These are phyloP conservation scores for Trypanosoma platydactyli DNA, from an alignment of 208 protist species.

Conservation along the genomic window DNA sequence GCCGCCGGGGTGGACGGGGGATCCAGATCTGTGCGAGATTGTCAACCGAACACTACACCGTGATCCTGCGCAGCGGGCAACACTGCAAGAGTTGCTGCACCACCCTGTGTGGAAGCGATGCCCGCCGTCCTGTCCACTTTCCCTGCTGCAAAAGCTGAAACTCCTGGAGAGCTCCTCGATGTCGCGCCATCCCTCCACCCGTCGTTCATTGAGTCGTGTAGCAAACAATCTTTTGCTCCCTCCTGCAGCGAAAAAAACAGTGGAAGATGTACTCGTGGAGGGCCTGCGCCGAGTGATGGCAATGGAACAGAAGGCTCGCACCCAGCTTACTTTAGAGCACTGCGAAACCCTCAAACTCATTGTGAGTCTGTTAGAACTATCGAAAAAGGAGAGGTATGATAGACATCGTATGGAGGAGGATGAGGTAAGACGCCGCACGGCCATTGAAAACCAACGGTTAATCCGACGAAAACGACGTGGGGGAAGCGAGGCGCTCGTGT, in stretches of 20 bases:
- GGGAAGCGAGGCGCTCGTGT: conserved; percentile 57
- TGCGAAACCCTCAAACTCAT: conserved; percentile 56
- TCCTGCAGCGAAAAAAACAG: conserved; percentile 31
- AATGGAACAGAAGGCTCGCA: conserved; percentile 55
- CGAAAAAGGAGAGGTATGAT: conserved; percentile 34
- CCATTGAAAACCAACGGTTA: conserved; percentile 17
- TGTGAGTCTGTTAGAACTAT: conserved; percentile 36
- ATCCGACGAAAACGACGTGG: conserved; percentile 29
- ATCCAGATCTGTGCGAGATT: conserved; percentile 56
- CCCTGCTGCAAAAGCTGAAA: conserved; percentile 78
- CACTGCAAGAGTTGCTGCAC: conserved; percentile 72
- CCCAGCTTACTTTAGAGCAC: conserved; percentile 65
- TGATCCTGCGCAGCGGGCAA: conserved; percentile 49
- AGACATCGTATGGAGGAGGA: conserved; percentile 34
- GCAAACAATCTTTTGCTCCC: conserved; percentile 38
- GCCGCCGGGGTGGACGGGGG: conserved; percentile 62
- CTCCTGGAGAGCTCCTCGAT: conserved; percentile 44
- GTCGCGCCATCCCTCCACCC: conserved; percentile 11
- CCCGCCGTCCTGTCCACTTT: conserved; percentile 75
- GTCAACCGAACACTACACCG: conserved; percentile 67
- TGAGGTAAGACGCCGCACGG: conserved; percentile 36
- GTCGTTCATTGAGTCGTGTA: conserved; percentile 40
- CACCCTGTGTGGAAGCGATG: conserved; percentile 81
- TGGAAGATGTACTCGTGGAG: conserved; percentile 45
- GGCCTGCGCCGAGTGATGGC: conserved; percentile 41